A percentile compares a stretch with the other conserved stretches of the same genome.
These are phyloP conservation scores for Erythrophleum ivorense DNA, from an alignment of 331 rosid genomes.

Conservation along the genomic window DNA sequence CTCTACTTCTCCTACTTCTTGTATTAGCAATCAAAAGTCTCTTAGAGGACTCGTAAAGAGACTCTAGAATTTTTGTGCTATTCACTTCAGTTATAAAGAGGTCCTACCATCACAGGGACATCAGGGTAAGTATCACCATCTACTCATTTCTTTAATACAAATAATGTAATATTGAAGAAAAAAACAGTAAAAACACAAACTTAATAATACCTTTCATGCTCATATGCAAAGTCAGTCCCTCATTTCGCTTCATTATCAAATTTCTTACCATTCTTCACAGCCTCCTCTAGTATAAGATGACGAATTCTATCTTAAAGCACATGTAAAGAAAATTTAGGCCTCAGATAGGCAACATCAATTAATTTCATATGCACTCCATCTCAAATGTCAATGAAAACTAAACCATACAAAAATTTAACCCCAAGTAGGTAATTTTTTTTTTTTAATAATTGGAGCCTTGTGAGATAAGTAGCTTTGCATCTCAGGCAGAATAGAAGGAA, in stretches of 20 bases:
- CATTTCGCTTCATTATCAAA: conserved; percentile 94
- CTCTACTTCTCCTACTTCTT: too few species aligned
- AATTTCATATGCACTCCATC: conserved; percentile 1
- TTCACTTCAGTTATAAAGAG: too few species aligned
- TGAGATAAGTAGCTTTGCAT: conserved; percentile 19
- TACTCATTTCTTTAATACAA: too few species aligned
- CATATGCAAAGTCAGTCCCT: conserved; percentile 93
- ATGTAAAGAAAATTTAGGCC: too few species aligned
- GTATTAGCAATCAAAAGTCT: too few species aligned
- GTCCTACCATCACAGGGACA: too few species aligned
- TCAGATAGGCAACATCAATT: background rate
- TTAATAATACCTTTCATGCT: conserved; percentile 80
- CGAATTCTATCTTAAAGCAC: too few species aligned
- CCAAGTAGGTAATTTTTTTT: background rate
- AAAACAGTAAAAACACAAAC: background rate
- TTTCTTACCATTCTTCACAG: conserved; percentile 73
- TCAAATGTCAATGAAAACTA: conserved; percentile 13
- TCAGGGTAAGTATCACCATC: too few species aligned
- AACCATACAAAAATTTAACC: background rate
- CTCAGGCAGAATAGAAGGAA: conserved; percentile 4
- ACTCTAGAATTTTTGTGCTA: too few species aligned
- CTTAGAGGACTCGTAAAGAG: too few species aligned
- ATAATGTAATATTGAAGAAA: background rate
- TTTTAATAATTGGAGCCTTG: background rate
- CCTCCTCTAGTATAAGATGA: conserved; percentile 53